Evolutionary conservation across 1,284 basidiomycete species (phyloP), one percentile per base, ranked within the genome.

Genomic region (Ceratobasidium sp.): DNA sequence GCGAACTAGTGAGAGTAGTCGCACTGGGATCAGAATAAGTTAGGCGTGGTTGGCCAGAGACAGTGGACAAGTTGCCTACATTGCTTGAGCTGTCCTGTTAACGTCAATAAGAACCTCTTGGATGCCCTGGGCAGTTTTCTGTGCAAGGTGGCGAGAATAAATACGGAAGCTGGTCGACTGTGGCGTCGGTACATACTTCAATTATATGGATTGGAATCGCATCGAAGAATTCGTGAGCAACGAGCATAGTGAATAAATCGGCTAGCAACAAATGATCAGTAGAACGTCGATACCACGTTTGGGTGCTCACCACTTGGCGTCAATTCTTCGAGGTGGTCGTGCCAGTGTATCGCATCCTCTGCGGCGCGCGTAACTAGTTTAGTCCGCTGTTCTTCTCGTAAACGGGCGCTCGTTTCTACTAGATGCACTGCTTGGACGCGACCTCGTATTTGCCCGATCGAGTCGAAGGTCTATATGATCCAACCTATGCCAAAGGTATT

Each of bases 191-290:
- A 80, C 84, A 14, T 78, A 94, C 95, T 85, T 98, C 90, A 59
- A 99, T 86, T 39, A 97, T 84, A 81, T 98, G 94, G 63, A 98
- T 90, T 0, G 97, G 97, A 63, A 99, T 85, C 0, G 97, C 97
- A 80, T 99, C 98, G 77, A 99, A 98, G 83, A 99, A 98, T 81
- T 99, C 98, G 81, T 99, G 97, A 0, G 97, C 98, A 7, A 98
- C 84, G 24, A 98, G 82, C 84, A 98, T 90, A 0, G 95, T 98
- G 81, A 91, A 98, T 51, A 83, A n/a, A 31, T 72, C 84, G 19
- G 88, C 86, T 39, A 84, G 8, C 37, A 19, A 8, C 19, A 27
- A 8, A 24, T 13, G 14, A 31, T 80, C 74, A 85, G 84, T 46
- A 56, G 41, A 63, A 27, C 27, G n/a, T 39, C 5, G 16, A 46